Percentiles rank a stretch among this genome's conserved stretches.
Evolutionary conservation across 129 eudicot species (phyloP).

Genomic region (Dittrichia graveolens): DNA sequence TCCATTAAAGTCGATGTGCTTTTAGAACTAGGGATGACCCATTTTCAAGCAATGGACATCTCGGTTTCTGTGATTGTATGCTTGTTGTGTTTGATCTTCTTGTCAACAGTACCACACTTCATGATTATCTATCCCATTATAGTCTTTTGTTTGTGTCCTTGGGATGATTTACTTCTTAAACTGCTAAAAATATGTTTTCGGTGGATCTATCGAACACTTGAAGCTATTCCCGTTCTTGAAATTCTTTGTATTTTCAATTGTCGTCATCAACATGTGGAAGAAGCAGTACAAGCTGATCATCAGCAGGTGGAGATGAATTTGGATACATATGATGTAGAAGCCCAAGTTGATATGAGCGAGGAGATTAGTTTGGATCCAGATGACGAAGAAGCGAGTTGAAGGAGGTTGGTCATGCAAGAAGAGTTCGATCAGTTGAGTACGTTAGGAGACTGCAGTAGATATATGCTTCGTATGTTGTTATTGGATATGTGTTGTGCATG

Average conservation of each 20-base stretch:
- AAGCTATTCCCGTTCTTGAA: not conserved
- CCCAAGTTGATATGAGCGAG: not conserved
- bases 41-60: slow-evolving; percentile 13
- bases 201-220: slow-evolving; percentile 20
- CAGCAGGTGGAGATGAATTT: not conserved
- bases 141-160: slow-evolving; percentile 19
- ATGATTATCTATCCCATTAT: slow-evolving; percentile 12
- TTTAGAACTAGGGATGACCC: not conserved
- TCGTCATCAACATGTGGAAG: not conserved
- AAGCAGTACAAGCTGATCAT: not conserved
- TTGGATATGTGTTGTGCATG: no score
- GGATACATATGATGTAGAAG: slow-evolving; percentile 6
- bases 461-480: no score
- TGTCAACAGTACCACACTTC: slow-evolving; percentile 18
- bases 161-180: slow-evolving; percentile 4
- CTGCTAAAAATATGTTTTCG: not conserved
- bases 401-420: no score
- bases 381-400: not conserved
- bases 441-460: no score
- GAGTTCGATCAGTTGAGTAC: no score
- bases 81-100: slow-evolving; percentile 19
- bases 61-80: slow-evolving; percentile 1
- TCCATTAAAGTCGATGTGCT: slow-evolving; percentile 20
- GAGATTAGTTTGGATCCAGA: not conserved
- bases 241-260: not conserved